Evolutionary conservation across 2,329 filamentous ascomycete genomes (phyloP).

Genomic region (Aspergillus quadricinctus): DNA sequence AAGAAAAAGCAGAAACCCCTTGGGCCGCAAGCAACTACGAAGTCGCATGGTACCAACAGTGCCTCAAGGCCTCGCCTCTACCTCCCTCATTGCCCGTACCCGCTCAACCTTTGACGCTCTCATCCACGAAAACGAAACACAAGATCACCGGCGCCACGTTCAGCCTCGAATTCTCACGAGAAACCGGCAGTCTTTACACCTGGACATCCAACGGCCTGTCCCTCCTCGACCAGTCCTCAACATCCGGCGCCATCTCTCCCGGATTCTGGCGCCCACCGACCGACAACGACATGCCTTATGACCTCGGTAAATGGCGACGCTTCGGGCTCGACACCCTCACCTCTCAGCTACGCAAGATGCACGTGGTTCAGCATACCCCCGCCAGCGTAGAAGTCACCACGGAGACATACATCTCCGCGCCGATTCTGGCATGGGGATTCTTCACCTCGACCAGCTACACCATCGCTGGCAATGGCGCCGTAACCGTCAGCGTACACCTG

Average conservation of each 20-base stretch:
- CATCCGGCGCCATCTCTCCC: neutral
- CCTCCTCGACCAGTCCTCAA: neutral
- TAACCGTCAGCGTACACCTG: conserved; percentile 8
- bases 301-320: conserved; percentile 22
- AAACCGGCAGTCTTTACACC: neutral
- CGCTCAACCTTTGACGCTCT: neutral
- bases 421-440: conserved; percentile 22
- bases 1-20: conserved; percentile 38
- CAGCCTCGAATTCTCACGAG: conserved; percentile 7
- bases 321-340: conserved; percentile 16
- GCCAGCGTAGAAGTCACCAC: conserved; percentile 9
- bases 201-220: neutral
- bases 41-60: conserved; percentile 11
- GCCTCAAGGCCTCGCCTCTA: neutral
- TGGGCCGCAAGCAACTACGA: conserved; percentile 53
- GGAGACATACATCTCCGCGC: conserved; percentile 15
- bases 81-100: neutral
- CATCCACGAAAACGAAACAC: neutral
- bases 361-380: neutral
- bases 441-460: conserved; percentile 10
- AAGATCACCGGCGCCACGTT: conserved; percentile 5
- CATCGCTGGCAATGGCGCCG: conserved; percentile 8
- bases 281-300: conserved; percentile 26
- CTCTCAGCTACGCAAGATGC: conserved; percentile 4
- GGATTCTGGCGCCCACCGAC: conserved; percentile 33